Percentiles rank a stretch among this genome's conserved stretches.
Conservation (phyloP, 1,284 basidiomycete genomes). For the Pyrrhoderma noxium region DNA sequence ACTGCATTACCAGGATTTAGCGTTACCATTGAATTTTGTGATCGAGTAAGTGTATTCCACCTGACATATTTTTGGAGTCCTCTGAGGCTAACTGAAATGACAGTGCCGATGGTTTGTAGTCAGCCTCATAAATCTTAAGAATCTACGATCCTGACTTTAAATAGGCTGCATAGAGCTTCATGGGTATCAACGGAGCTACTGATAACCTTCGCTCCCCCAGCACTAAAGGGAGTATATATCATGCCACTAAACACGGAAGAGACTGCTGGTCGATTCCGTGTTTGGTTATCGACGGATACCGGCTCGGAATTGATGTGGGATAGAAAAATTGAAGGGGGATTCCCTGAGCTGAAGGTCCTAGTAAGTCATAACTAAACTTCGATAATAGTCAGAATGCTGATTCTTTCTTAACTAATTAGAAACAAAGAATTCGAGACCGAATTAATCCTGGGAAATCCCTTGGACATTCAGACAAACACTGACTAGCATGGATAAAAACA, state of each 20-base stretch:
- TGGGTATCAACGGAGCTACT: constrained; percentile 89
- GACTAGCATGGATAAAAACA: background rate
- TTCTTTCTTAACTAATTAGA: constrained; percentile 39
- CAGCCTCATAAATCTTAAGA: background rate
- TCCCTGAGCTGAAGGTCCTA: constrained; percentile 82
- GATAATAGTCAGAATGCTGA: constrained; percentile 2
- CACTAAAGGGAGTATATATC: constrained; percentile 58
- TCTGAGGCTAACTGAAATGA: constrained; percentile 8
- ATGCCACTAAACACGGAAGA: constrained; percentile 74
- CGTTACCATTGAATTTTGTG: constrained; percentile 78
- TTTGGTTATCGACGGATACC: constrained; percentile 61
- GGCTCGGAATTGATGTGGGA: constrained; percentile 60
- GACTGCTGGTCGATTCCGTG: constrained; percentile 80
- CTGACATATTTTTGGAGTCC: background rate
- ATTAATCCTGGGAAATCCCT: constrained; percentile 73
- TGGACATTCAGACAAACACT: constrained; percentile 69
- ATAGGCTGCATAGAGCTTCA: constrained; percentile 76
- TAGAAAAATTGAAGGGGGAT: constrained; percentile 80
- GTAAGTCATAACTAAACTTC: constrained; percentile 37
- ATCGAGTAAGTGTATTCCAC: constrained; percentile 49
- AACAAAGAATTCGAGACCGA: constrained; percentile 78
- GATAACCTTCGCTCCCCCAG: constrained; percentile 78
- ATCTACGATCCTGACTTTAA: constrained; percentile 10
- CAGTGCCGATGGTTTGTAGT: constrained; percentile 60
- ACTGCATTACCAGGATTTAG: constrained; percentile 37